Percentiles rank a stretch among this genome's conserved stretches.
Conservation (phyloP, 2,329 filamentous ascomycete species). For the Botrytis pseudocinerea region DNA sequence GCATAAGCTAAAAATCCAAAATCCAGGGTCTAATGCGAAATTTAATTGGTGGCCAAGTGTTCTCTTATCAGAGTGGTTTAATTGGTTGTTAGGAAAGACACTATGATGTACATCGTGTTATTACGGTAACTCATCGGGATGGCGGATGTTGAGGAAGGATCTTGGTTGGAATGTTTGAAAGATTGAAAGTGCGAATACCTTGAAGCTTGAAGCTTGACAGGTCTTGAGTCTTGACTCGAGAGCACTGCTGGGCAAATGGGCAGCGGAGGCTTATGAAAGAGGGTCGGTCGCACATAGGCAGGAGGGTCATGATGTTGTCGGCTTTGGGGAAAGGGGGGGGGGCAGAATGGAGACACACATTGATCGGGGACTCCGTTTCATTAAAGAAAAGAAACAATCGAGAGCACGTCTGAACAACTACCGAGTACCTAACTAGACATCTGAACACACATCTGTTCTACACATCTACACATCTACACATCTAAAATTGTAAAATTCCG, state of each 20-base stretch:
- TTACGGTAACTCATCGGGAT: not conserved
- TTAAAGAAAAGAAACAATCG: not conserved
- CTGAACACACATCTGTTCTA: not conserved
- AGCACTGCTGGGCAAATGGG: not conserved
- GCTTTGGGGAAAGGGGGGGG: not conserved
- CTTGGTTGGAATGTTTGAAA: not conserved
- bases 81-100: not conserved
- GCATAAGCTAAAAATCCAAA: not conserved
- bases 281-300: not conserved
- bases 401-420: not conserved
- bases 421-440: not conserved
- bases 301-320: not conserved
- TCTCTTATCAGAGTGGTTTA: not conserved
- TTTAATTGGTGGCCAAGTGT: conserved; percentile 5
- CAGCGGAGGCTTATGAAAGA: not conserved
- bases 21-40: too few relatives aligned
- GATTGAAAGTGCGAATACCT: not conserved
- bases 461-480: not conserved
- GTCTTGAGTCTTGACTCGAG: conserved; percentile 1
- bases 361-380: conserved; percentile 3
- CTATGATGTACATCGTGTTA: not conserved
- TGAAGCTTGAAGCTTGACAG: not conserved
- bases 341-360: not conserved
- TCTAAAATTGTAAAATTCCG: not conserved
- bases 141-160: not conserved